These are phyloP conservation scores for Hirsutella rhossiliensis DNA, from an alignment of 2,329 filamentous ascomycete genomes.

Conservation along the genomic window DNA sequence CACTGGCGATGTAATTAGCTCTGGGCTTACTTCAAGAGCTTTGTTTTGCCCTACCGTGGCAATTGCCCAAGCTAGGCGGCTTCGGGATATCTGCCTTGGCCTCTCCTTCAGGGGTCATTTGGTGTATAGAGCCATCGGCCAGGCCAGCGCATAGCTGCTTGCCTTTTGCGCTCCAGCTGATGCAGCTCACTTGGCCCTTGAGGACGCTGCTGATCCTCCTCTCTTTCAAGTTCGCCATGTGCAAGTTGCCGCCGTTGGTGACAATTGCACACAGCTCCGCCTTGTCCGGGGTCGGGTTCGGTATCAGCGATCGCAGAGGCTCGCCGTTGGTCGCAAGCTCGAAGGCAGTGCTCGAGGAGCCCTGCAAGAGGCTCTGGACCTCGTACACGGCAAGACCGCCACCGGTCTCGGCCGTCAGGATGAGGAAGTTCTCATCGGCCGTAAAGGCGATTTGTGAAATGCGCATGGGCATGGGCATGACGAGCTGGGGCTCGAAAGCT, in stretches of 20 bases:
- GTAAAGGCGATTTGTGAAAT: slow-evolving; percentile 87
- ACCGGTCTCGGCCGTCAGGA: slow-evolving; percentile 70
- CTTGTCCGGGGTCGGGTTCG: slow-evolving; percentile 67
- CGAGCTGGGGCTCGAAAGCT: slow-evolving; percentile 60
- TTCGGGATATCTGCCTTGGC: slow-evolving; percentile 69
- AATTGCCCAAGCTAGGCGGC: slow-evolving; percentile 54
- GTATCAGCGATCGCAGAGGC: slow-evolving; percentile 59
- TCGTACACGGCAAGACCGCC: slow-evolving; percentile 79
- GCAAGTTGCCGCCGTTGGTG: slow-evolving; percentile 65
- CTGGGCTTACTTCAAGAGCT: background rate
- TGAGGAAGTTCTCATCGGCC: slow-evolving; percentile 73
- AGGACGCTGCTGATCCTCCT: slow-evolving; percentile 51
- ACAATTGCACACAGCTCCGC: slow-evolving; percentile 71
- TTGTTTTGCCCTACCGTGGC: slow-evolving; percentile 48
- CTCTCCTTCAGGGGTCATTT: slow-evolving; percentile 73
- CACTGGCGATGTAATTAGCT: slow-evolving; percentile 31
- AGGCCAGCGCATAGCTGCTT: slow-evolving; percentile 87
- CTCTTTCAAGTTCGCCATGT: slow-evolving; percentile 71
- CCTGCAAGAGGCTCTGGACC: slow-evolving; percentile 53
- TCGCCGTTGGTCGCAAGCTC: slow-evolving; percentile 68
- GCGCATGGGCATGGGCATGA: slow-evolving; percentile 58
- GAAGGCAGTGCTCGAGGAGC: slow-evolving; percentile 55
- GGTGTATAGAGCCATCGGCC: slow-evolving; percentile 64
- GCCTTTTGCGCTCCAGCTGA: slow-evolving; percentile 84
- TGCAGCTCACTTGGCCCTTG: slow-evolving; percentile 65